Conservation (phyloP, 108 stramenopile genomes). For the Skeletonema tropicum region DNA sequence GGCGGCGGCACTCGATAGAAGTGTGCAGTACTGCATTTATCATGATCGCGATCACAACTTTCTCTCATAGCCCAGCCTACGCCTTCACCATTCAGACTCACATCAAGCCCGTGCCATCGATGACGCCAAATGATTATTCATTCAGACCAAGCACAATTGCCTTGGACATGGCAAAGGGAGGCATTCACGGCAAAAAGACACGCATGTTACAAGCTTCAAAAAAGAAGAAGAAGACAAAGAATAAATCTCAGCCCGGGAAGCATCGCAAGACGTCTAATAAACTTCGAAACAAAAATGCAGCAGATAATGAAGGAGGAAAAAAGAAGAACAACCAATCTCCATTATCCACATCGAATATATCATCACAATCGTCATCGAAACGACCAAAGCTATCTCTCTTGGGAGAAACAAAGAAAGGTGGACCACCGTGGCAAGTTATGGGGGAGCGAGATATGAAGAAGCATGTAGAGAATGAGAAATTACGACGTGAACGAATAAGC, state of each 20-base stretch:
- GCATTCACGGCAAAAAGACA: slow-evolving; percentile 44
- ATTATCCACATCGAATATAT: slow-evolving; percentile 3
- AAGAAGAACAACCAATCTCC: slow-evolving; percentile 18
- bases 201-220: slow-evolving; percentile 26
- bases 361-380: slow-evolving; percentile 14
- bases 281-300: slow-evolving; percentile 15
- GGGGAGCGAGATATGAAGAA: slow-evolving; percentile 63
- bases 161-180: slow-evolving; percentile 43
- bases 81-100: slow-evolving; percentile 6
- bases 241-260: slow-evolving; percentile 31
- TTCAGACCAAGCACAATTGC: background rate
- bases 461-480: slow-evolving; percentile 65
- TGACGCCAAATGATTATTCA: background rate
- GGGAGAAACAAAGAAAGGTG: slow-evolving; percentile 24
- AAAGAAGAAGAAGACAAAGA: slow-evolving; percentile 45
- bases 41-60: background rate
- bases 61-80: background rate
- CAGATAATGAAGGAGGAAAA: slow-evolving; percentile 14
- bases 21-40: too few species aligned
- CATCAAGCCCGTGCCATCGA: background rate
- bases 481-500: slow-evolving; percentile 61
- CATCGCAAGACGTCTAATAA: slow-evolving; percentile 36
- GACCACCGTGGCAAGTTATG: slow-evolving; percentile 86
- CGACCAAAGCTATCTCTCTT: slow-evolving; percentile 35
- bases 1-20: background rate